Conservation (phyloP, 306 rosid genomes). For the Casuarina glauca region DNA sequence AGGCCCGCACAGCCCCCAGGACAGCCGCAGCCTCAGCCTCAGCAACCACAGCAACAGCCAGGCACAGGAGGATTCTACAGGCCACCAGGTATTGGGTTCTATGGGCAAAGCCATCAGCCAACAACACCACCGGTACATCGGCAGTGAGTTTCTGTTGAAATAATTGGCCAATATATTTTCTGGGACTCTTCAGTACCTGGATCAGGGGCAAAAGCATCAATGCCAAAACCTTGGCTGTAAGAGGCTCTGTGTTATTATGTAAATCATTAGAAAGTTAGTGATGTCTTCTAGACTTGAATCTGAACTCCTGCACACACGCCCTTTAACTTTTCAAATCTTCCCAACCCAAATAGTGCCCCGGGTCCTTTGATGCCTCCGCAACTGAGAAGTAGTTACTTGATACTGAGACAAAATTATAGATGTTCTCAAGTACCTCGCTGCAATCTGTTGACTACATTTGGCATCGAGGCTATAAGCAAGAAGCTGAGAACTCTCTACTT, state of each 20-base stretch:
- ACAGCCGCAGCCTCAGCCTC: constrained; percentile 48
- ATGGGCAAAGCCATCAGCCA: constrained; percentile 69
- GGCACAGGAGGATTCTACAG: constrained; percentile 66
- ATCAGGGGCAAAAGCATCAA: constrained; percentile 21
- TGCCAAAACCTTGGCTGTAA: constrained; percentile 22
- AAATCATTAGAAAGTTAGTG: constrained; percentile 45
- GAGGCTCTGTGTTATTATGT: constrained; percentile 54
- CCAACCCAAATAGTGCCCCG: not conserved
- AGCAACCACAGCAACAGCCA: constrained; percentile 54
- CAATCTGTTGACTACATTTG: not conserved
- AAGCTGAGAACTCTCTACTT: not conserved
- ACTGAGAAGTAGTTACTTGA: constrained; percentile 7
- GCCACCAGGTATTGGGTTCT: constrained; percentile 73
- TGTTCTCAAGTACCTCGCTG: constrained; percentile 9
- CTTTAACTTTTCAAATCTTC: not conserved
- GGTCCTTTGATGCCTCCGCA: not conserved
- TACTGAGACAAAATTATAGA: constrained; percentile 7
- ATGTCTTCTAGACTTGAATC: constrained; percentile 3
- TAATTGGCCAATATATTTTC: not conserved
- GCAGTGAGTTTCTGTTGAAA: constrained; percentile 45
- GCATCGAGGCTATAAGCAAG: not conserved
- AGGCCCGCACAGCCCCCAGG: constrained; percentile 46
- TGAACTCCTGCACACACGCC: not conserved
- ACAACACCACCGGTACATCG: constrained; percentile 72
- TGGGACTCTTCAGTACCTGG: not conserved